These are phyloP conservation scores for Talaromyces thailandensis DNA, from an alignment of 495 filamentous ascomycete species.

Conservation along the genomic window DNA sequence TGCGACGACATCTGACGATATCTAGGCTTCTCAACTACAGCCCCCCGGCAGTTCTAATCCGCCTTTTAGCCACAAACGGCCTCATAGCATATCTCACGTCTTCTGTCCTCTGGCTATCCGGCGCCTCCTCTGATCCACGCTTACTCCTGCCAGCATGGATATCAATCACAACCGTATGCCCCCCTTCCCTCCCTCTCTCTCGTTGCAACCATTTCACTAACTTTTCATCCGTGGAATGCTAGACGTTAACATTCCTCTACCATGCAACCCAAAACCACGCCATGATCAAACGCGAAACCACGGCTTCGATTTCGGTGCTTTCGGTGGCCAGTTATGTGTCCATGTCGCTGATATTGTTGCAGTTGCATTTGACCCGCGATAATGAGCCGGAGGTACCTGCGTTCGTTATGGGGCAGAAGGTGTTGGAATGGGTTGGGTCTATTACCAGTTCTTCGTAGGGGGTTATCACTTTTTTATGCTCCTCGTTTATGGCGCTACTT, in stretches of 20 bases:
- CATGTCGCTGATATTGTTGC: conserved; percentile 60
- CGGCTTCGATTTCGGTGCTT: conserved; percentile 67
- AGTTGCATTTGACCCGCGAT: conserved; percentile 57
- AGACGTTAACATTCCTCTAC: conserved; percentile 73
- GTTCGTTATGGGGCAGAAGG: conserved; percentile 41
- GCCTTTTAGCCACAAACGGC: conserved; percentile 69
- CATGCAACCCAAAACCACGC: conserved; percentile 74
- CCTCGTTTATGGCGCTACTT: not conserved
- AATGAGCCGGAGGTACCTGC: conserved; percentile 57
- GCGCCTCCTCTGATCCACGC: conserved; percentile 64
- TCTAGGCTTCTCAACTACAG: conserved; percentile 79
- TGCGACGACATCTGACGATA: not conserved
- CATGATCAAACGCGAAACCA: conserved; percentile 72
- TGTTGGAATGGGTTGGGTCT: conserved; percentile 31
- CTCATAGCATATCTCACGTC: conserved; percentile 76
- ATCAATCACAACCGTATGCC: conserved; percentile 61
- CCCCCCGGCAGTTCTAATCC: conserved; percentile 73
- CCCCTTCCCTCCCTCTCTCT: conserved; percentile 8
- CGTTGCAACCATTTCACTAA: too few relatives aligned
- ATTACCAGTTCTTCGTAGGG: not conserved
- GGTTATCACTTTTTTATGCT: not conserved
- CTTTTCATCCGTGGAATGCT: too few relatives aligned
- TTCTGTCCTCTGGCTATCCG: conserved; percentile 67
- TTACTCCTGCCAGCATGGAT: conserved; percentile 82
- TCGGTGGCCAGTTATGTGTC: conserved; percentile 67